Evolutionary conservation across 768 basidiomycete genomes (phyloP).

Genomic region (Crucibulum laeve): DNA sequence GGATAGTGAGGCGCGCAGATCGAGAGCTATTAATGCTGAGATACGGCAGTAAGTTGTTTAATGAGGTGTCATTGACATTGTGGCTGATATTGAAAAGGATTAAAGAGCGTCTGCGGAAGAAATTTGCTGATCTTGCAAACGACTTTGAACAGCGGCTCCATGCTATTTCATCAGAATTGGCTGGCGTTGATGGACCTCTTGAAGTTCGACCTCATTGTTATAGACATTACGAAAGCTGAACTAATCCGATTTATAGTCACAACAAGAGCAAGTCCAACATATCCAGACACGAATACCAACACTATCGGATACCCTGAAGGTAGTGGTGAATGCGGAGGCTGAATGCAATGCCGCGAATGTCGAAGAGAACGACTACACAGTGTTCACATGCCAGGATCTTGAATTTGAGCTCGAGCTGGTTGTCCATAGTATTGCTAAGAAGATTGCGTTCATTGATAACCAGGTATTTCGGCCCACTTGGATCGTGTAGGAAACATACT

Average conservation of each 20-base stretch:
- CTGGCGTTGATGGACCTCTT: conserved; percentile 68
- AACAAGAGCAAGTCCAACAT: conserved; percentile 62
- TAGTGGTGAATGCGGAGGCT: conserved; percentile 61
- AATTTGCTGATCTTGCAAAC: conserved; percentile 75
- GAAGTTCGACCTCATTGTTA: too few relatives aligned
- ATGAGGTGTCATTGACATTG: background rate
- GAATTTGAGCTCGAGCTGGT: conserved; percentile 86
- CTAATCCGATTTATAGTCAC: conserved; percentile 52
- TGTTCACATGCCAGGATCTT: conserved; percentile 85
- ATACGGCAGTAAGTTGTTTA: conserved; percentile 71
- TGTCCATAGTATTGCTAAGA: conserved; percentile 76
- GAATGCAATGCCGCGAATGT: conserved; percentile 86
- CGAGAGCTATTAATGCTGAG: conserved; percentile 81
- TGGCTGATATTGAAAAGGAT: conserved; percentile 46
- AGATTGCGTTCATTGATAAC: conserved; percentile 95
- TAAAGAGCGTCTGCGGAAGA: conserved; percentile 73
- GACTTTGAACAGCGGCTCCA: conserved; percentile 68
- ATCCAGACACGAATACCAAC: conserved; percentile 67
- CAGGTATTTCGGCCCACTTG: conserved; percentile 49
- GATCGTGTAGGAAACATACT: conserved; percentile 3
- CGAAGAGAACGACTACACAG: conserved; percentile 95
- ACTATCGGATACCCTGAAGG: conserved; percentile 51
- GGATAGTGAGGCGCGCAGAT: conserved; percentile 69
- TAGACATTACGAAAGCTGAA: too few relatives aligned
- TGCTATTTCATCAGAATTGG: conserved; percentile 65